Evolutionary conservation across 1,139 yeast genomes (phyloP).

Genomic region (Yamadazyma taylorii): DNA sequence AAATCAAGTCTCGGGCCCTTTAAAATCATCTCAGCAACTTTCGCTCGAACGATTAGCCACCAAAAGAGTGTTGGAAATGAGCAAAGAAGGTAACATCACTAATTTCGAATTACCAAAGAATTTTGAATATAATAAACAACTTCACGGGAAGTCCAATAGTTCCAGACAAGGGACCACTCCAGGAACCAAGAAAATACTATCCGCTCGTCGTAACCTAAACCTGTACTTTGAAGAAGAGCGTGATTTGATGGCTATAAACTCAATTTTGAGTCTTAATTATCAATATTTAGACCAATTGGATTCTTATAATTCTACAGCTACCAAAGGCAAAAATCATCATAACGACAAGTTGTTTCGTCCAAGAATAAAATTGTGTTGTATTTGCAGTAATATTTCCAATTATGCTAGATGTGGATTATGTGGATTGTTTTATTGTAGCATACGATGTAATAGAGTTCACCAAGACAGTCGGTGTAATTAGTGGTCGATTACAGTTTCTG

Average conservation of each 20-base stretch:
- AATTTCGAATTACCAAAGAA: constrained; percentile 45
- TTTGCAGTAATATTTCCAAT: constrained; percentile 40
- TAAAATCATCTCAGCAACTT: constrained; percentile 45
- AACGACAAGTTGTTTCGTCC: constrained; percentile 28
- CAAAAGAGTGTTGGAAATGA: constrained; percentile 38
- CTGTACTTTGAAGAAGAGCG: constrained; percentile 51
- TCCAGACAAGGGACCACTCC: constrained; percentile 46
- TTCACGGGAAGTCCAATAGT: constrained; percentile 22
- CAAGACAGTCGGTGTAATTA: constrained; percentile 45
- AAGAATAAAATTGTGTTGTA: constrained; percentile 41
- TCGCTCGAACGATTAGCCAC: constrained; percentile 43
- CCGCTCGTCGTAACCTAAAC: constrained; percentile 47
- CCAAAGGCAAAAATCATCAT: constrained; percentile 16
- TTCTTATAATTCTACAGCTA: constrained; percentile 15
- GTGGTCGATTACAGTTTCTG: too few species aligned
- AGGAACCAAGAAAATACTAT: constrained; percentile 43
- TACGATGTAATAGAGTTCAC: constrained; percentile 41
- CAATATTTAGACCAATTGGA: constrained; percentile 42
- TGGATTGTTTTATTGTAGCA: constrained; percentile 46
- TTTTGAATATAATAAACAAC: constrained; percentile 31
- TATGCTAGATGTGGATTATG: constrained; percentile 43
- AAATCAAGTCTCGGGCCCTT: constrained; percentile 30
- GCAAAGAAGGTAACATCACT: constrained; percentile 30
- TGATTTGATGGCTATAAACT: constrained; percentile 42
- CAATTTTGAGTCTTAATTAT: constrained; percentile 41